These are phyloP conservation scores for Chaetomium tenue DNA, from an alignment of 495 filamentous ascomycete genomes.

Conservation along the genomic window DNA sequence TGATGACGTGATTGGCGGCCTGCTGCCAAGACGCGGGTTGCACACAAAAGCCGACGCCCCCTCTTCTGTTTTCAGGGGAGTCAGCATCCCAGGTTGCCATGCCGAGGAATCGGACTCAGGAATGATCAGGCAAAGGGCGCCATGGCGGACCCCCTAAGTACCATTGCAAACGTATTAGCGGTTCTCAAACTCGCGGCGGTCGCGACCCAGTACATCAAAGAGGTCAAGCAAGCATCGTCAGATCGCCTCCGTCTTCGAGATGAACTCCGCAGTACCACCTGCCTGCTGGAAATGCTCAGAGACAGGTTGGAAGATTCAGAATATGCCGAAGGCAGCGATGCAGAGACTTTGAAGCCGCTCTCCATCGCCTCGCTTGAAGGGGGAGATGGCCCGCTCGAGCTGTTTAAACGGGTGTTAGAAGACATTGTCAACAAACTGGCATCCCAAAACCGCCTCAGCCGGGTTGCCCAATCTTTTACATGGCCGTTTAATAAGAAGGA, in stretches of 20 bases:
- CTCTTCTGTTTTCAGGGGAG: too few relatives aligned
- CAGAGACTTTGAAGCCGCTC: neutral
- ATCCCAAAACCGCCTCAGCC: too few relatives aligned
- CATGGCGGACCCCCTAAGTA: constrained; percentile 8
- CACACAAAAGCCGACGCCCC: too few relatives aligned
- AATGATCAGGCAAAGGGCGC: neutral
- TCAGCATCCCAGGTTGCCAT: too few relatives aligned
- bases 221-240: neutral
- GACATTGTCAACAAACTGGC: too few relatives aligned
- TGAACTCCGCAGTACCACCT: constrained; percentile 9
- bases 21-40: too few relatives aligned
- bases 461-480: too few relatives aligned
- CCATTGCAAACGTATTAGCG: constrained; percentile 3
- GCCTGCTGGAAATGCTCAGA: constrained; percentile 12
- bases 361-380: constrained; percentile 2
- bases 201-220: constrained; percentile 1
- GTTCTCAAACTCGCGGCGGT: neutral
- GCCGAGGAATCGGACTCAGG: too few relatives aligned
- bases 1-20: too few relatives aligned
- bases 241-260: constrained; percentile 5
- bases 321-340: neutral
- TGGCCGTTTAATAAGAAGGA: too few relatives aligned
- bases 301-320: neutral
- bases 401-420: too few relatives aligned
- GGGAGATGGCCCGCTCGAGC: too few relatives aligned